These are phyloP conservation scores for Podochytrium sp. DNA, from an alignment of 192 early-diverging fungal species.

Conservation along the genomic window DNA sequence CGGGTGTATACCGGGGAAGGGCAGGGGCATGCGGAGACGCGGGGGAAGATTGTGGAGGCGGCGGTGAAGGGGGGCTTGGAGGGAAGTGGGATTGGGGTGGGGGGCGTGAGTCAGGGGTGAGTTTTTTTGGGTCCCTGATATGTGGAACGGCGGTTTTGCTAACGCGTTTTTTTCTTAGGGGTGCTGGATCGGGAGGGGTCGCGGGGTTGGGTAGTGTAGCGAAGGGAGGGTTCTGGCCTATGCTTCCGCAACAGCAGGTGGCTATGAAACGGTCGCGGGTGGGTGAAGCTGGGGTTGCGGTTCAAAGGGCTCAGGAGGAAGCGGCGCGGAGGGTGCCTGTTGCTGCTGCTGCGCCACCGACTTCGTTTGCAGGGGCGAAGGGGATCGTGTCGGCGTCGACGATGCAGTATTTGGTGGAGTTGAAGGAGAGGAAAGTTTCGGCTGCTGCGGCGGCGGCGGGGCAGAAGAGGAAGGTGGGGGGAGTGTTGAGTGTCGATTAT, in stretches of 20 bases:
- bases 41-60: conserved; percentile 11
- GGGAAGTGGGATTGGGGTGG: conserved; percentile 16
- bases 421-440: conserved; percentile 1
- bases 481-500: conserved; percentile 12
- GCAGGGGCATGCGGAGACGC: conserved; percentile 7
- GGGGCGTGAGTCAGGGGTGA: conserved; percentile 26
- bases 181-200: conserved; percentile 22
- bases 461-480: conserved; percentile 8
- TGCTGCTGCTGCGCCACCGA: background rate
- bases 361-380: background rate
- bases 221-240: conserved; percentile 29
- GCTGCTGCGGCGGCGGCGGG: background rate
- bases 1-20: conserved; percentile 31
- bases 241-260: conserved; percentile 23
- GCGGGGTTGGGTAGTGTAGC: conserved; percentile 21
- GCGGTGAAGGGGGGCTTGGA: conserved; percentile 12
- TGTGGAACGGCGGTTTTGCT: background rate
- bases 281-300: background rate
- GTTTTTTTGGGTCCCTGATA: background rate
- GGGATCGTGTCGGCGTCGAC: conserved; percentile 25
- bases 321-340: background rate
- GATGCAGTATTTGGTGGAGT: conserved; percentile 26
- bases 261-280: conserved; percentile 15
- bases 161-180: background rate
- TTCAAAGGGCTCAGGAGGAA: background rate